Evolutionary conservation across 768 basidiomycete genomes (phyloP), one percentile per base, ranked within the genome.

Genomic region (Sistotremastrum niveocremeum): DNA sequence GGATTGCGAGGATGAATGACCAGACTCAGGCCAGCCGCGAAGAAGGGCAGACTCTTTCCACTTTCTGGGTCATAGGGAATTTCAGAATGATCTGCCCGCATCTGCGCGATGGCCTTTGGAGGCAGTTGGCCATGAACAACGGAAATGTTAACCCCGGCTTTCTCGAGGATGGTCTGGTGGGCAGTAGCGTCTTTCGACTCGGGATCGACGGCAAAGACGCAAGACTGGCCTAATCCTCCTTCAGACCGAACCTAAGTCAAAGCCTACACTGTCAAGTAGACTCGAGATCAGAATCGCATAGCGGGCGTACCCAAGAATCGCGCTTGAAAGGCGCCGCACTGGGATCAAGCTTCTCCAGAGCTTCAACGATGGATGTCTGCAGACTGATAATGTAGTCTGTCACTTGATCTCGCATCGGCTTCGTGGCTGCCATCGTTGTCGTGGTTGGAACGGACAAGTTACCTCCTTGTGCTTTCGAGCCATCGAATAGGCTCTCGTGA

Each of bases 1-100:
- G 94, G 95, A 65, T 91, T 95, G 45, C 81, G 74, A 0, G 94
- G 94, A 61, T 99, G 94, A 11, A 98, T 72, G 55, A 99, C 89
- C 57, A 98, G 74, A 53, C 84, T 88, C 56, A 98, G 70, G 0
- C 95, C 94, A 0, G 84, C 85, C 9, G 86, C 93, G 56, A 91
- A 93, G 71, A 90, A 99, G 0, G 93, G 94, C 9, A 95, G 70
- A 36, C 79, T 76, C 5, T 69, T 67, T 11, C 72, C 66, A 42
- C 68, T 64, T 48, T 80, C 62, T 31, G 61, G 73, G 30, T 78
- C 73, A 50, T 78, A 74, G 1, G 83, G 80, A 54, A 88, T 72
- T 29, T 77, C 75, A 38, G 72, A 67, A 59, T 98, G 95, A 63
- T 98, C 86, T 34, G 88, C 84, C 44, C 86, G 74, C 95, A 99